Evolutionary conservation across 371 early-diverging fungal genomes (phyloP), one percentile per base, ranked within the genome.

Genomic region (Smittium mucronatum): DNA sequence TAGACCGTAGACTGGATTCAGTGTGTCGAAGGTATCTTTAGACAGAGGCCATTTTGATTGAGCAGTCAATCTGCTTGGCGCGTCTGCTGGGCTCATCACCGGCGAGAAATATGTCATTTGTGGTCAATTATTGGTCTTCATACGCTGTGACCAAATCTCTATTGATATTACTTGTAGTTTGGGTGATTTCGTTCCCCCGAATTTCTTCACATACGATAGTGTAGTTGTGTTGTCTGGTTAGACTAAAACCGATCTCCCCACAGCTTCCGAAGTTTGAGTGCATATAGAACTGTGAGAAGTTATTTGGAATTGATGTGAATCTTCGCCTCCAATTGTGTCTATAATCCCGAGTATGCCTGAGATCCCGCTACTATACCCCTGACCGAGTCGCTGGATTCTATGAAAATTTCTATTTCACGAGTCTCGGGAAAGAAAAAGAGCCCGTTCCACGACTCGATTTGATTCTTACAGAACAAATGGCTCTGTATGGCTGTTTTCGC

Each of bases 21-120:
- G 36, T 1, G 28, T 32, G 2, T 31, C 21, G 59, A 72, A 72
- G 29, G 31, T 57, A 11, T 16, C 31, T 2, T n/a, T 30, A 1
- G 69, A 59, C 16, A 72, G 68, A 25, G 21, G 16, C 32, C 57
- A 69, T 31, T 68, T 35, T 28, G 31, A 59, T 21, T 47, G 47
- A 21, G 47, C 47, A 47, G 47, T 47, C 47, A 47, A 47, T 47
- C 47, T 47, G 47, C 5, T 47, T 47, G 47, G 21, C 47, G 47
- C 47, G 21, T 47, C 47, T 21, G 47, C 5, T 47, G 47, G 47
- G 47, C 21, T 47, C 47, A 47, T 5, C 5, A 47, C 11, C 21
- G 47, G 47, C 5, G 47, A 21, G 47, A 47, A 5, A 21, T 47
- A 47, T 47, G 47, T 47, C 21, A 47, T 21, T 47, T 47, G 47